Evolutionary conservation across 2,329 filamentous ascomycete genomes (phyloP).

Genomic region (Penicillium polonicum): DNA sequence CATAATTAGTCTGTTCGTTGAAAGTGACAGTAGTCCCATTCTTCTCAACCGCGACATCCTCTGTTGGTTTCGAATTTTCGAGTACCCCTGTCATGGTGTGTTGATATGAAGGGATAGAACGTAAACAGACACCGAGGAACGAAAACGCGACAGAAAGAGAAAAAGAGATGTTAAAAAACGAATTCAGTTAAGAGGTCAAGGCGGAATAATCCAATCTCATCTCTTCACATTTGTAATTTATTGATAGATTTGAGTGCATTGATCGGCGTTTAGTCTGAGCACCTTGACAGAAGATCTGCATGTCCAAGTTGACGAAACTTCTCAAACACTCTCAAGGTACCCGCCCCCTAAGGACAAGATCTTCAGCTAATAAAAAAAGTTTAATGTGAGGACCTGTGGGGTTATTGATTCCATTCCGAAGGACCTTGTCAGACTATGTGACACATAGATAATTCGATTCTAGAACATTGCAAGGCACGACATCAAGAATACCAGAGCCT

Average conservation of each 20-base stretch:
- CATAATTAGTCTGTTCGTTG: conserved; percentile 59
- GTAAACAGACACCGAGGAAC: not conserved
- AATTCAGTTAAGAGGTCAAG: not conserved
- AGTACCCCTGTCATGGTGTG: conserved; percentile 19
- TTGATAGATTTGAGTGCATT: not conserved
- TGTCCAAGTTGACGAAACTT: conserved; percentile 22
- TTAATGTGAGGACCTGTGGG: not conserved
- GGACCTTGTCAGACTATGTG: conserved; percentile 5
- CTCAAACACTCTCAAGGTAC: conserved; percentile 36
- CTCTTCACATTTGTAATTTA: not conserved
- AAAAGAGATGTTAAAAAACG: not conserved
- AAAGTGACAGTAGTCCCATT: conserved; percentile 33
- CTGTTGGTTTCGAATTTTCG: conserved; percentile 5
- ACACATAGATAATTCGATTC: not conserved
- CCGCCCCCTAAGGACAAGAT: not conserved
- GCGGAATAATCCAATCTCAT: not conserved
- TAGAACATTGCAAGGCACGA: conserved; percentile 4
- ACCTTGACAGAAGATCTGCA: conserved; percentile 21
- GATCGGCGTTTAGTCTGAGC: conserved; percentile 6
- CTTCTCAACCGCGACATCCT: conserved; percentile 7
- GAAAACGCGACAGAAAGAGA: not conserved
- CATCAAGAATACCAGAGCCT: conserved; percentile 9
- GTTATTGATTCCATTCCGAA: not conserved
- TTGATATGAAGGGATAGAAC: not conserved
- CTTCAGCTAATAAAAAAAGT: not conserved